phyloP scores from a whole-genome alignment of 2,329 filamentous ascomycete genomes.

The Botrytis tulipae region DNA sequence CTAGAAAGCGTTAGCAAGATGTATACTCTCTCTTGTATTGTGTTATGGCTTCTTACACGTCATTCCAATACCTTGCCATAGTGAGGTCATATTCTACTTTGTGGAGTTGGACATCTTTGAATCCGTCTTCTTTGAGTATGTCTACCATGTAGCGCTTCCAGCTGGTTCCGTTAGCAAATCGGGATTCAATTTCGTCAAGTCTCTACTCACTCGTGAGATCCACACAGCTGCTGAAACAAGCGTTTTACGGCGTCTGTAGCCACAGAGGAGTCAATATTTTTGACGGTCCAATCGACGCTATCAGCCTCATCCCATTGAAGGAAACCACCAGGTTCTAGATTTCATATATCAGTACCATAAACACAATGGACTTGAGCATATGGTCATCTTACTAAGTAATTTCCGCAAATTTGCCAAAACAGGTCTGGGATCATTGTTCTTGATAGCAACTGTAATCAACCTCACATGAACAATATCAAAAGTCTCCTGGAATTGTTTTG shows the following conservation, averaged over 20 bases:
- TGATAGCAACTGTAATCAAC: background rate
- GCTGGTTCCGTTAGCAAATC: background rate
- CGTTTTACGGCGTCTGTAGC: background rate
- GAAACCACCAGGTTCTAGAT: background rate
- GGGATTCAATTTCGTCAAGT: background rate
- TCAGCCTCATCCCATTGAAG: background rate
- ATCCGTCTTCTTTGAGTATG: background rate
- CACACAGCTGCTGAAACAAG: background rate
- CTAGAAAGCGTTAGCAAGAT: background rate
- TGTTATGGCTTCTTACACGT: background rate
- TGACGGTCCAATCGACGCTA: background rate
- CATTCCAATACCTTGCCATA: background rate
- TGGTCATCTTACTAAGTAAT: background rate
- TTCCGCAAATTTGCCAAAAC: background rate
- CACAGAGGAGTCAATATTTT: background rate
- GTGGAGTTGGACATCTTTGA: background rate
- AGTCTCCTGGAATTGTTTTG: background rate
- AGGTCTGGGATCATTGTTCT: background rate
- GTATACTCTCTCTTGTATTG: fast-evolving
- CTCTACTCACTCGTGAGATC: background rate
- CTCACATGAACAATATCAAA: background rate
- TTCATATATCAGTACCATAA: background rate
- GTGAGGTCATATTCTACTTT: background rate
- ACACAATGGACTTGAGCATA: background rate
- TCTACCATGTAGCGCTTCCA: background rate